phyloP scores from a whole-genome alignment of 129 eudicot genomes.

The Mikania micrantha region DNA sequence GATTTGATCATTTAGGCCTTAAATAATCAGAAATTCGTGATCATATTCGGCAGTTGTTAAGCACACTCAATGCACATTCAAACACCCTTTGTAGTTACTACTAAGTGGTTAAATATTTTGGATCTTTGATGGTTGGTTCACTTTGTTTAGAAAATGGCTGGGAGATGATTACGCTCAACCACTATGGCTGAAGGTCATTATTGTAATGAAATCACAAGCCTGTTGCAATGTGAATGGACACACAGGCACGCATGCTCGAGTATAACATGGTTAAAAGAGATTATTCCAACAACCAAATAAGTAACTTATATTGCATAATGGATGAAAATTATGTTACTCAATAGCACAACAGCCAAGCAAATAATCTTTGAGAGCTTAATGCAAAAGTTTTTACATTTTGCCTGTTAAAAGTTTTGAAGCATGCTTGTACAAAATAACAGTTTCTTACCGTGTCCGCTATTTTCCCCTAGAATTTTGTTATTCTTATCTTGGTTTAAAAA shows the following conservation, averaged over 20 bases:
- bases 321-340: background rate
- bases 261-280: background rate
- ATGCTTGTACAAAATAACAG: background rate
- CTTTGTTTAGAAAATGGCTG: conserved; percentile 4
- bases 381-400: background rate
- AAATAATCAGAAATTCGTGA: background rate
- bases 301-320: background rate
- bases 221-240: background rate
- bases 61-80: background rate
- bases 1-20: background rate
- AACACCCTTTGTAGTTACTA: background rate
- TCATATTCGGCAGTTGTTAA: background rate
- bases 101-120: background rate
- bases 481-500: no score
- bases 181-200: background rate
- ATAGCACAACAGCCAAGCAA: background rate
- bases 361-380: background rate
- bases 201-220: background rate
- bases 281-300: background rate
- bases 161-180: background rate
- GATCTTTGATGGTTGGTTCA: background rate
- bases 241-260: background rate
- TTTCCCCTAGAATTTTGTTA: background rate
- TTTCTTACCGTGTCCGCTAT: background rate
- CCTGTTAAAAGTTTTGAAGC: background rate